Percentiles rank a stretch among this genome's conserved stretches.
Conservation (phyloP, 768 basidiomycete species). For the Termitomyces sp. region DNA sequence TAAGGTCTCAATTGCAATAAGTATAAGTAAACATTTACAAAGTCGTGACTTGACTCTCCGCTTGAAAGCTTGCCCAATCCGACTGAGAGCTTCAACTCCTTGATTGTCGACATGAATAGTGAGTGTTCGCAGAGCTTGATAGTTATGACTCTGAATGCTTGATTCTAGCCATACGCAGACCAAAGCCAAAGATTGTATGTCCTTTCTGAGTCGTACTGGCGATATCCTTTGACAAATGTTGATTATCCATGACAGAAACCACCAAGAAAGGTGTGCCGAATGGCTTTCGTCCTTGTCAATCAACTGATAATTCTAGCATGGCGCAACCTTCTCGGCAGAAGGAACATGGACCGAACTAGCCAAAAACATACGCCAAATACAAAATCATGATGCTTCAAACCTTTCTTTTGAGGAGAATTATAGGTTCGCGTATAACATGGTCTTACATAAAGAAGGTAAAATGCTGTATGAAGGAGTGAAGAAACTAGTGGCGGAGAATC, state of each 20-base stretch:
- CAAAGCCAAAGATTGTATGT: slow-evolving; percentile 43
- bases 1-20: not conserved
- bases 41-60: not conserved
- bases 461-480: slow-evolving; percentile 84
- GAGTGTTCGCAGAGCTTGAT: not conserved
- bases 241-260: slow-evolving; percentile 30
- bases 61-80: not conserved
- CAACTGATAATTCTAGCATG: slow-evolving; percentile 44
- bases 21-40: not conserved
- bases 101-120: slow-evolving; percentile 2
- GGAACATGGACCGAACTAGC: slow-evolving; percentile 81
- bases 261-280: slow-evolving; percentile 34
- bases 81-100: not conserved
- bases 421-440: slow-evolving; percentile 19
- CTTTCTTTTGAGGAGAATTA: slow-evolving; percentile 60
- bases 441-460: slow-evolving; percentile 24
- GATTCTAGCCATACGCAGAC: slow-evolving; percentile 29
- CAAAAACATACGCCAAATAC: slow-evolving; percentile 88
- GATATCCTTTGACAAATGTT: not conserved
- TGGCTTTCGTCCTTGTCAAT: not conserved
- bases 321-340: slow-evolving; percentile 68
- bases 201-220: slow-evolving; percentile 2
- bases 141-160: not conserved
- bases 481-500: slow-evolving; percentile 73
- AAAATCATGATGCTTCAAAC: slow-evolving; percentile 86